Conservation (phyloP, 768 basidiomycete genomes). For the Termitomyces sp. region DNA sequence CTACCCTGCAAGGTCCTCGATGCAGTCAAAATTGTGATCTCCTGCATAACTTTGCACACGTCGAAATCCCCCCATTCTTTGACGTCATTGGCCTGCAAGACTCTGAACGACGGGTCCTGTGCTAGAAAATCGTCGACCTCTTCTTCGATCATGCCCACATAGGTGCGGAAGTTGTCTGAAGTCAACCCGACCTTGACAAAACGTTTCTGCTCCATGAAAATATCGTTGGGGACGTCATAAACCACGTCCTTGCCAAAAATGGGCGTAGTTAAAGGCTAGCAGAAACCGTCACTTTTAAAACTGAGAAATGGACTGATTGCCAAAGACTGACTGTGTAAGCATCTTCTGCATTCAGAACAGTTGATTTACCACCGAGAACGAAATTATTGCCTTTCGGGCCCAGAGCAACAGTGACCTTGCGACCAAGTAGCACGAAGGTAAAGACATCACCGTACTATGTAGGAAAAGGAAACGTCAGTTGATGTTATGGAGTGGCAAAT, state of each 20-base stretch:
- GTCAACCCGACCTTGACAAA: conserved; percentile 97
- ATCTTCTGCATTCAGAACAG: conserved; percentile 91
- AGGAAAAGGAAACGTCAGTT: not conserved
- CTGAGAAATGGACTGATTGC: not conserved
- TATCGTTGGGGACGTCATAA: conserved; percentile 93
- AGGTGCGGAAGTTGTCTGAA: conserved; percentile 83
- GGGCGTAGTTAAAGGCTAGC: conserved; percentile 84
- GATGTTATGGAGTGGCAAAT: not conserved
- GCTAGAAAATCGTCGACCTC: conserved; percentile 70
- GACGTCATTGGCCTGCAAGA: conserved; percentile 58
- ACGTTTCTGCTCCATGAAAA: conserved; percentile 99
- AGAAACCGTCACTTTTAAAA: not conserved
- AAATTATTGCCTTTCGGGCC: conserved; percentile 93
- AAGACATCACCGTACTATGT: conserved; percentile 93
- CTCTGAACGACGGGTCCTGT: conserved; percentile 57
- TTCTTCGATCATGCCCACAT: conserved; percentile 75
- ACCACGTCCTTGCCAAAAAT: conserved; percentile 98
- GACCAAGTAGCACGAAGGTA: conserved; percentile 88
- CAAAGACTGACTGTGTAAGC: conserved; percentile 73
- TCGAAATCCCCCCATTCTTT: conserved; percentile 81
- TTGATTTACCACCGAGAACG: conserved; percentile 88
- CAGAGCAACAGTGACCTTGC: conserved; percentile 85
- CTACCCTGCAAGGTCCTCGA: conserved; percentile 89
- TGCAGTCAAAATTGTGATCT: conserved; percentile 94
- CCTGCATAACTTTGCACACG: conserved; percentile 64